phyloP scores from a whole-genome alignment of 2,329 filamentous ascomycete species.

The Lachnellula arida region DNA sequence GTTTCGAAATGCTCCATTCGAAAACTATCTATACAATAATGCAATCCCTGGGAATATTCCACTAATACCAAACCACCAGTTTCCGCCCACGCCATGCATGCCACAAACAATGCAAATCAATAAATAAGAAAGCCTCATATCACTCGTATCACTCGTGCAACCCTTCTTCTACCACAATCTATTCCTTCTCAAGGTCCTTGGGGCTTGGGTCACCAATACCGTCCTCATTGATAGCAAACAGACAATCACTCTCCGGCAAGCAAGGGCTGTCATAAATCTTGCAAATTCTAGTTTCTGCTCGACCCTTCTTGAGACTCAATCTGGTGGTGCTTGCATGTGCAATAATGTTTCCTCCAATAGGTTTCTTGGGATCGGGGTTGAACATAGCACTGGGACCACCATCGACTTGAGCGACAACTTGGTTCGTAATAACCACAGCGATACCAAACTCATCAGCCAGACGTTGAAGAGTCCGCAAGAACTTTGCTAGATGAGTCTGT shows the following conservation, averaged over 20 bases:
- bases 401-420: slow-evolving; percentile 97
- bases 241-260: slow-evolving; percentile 88
- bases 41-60: slow-evolving; percentile 1
- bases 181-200: slow-evolving; percentile 88
- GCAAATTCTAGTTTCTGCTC: slow-evolving; percentile 92
- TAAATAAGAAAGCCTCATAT: slow-evolving; percentile 13
- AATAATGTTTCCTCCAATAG: slow-evolving; percentile 98
- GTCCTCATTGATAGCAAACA: slow-evolving; percentile 96
- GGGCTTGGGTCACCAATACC: slow-evolving; percentile 94
- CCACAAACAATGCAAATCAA: slow-evolving; percentile 17
- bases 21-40: slow-evolving; percentile 8
- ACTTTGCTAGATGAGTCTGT: slow-evolving; percentile 84
- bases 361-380: slow-evolving; percentile 98
- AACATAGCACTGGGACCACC: slow-evolving; percentile 97
- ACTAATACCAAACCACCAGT: slow-evolving; percentile 15
- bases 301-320: slow-evolving; percentile 90
- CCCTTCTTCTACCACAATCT: slow-evolving; percentile 1
- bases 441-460: slow-evolving; percentile 86
- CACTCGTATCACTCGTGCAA: slow-evolving; percentile 1
- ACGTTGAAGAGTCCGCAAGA: slow-evolving; percentile 78
- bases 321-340: slow-evolving; percentile 95
- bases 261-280: slow-evolving; percentile 99
- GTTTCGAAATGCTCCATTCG: slow-evolving; percentile 3
- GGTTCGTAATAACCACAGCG: slow-evolving; percentile 96
- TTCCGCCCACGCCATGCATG: slow-evolving; percentile 14